Evolutionary conservation across 495 filamentous ascomycete species (phyloP).

Genomic region (Lophiostoma macrostomum): DNA sequence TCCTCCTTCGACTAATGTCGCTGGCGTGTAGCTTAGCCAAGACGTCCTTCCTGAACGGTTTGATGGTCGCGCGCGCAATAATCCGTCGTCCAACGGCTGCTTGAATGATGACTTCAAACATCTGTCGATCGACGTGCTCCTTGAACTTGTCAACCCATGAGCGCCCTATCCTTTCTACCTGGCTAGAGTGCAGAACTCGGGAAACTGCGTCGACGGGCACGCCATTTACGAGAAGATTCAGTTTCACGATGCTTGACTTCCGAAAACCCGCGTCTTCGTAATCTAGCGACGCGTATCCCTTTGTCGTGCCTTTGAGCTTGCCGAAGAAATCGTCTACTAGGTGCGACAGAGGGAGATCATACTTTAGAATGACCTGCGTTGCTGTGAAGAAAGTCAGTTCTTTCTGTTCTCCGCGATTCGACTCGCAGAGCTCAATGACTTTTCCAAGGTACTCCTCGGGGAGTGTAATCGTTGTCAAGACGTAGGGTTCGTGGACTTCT

Average conservation of each 20-base stretch:
- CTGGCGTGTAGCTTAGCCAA: conserved; percentile 89
- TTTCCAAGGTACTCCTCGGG: conserved; percentile 92
- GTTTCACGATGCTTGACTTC: conserved; percentile 74
- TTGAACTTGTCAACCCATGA: conserved; percentile 96
- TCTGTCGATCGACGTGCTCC: conserved; percentile 89
- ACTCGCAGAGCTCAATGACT: conserved; percentile 92
- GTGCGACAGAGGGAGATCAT: conserved; percentile 80
- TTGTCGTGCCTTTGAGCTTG: conserved; percentile 86
- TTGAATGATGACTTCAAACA: conserved; percentile 96
- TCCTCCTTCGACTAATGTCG: conserved; percentile 76
- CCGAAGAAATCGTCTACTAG: conserved; percentile 97
- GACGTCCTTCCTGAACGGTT: conserved; percentile 94
- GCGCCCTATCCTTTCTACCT: conserved; percentile 71
- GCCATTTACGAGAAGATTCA: conserved; percentile 92
- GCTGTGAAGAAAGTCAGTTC: conserved; percentile 85
- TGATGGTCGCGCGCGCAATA: conserved; percentile 90
- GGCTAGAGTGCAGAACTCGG: conserved; percentile 76
- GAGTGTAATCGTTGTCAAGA: conserved; percentile 80
- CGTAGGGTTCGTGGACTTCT: conserved; percentile 79
- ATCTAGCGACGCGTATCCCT: conserved; percentile 80
- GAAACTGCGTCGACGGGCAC: conserved; percentile 91
- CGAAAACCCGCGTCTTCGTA: conserved; percentile 94
- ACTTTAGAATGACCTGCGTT: conserved; percentile 94
- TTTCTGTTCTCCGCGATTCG: conserved; percentile 80
- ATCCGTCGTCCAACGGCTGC: conserved; percentile 80